phyloP scores from a whole-genome alignment of 176 grass and related monocot species.

The Urochloa ruziziensis region DNA sequence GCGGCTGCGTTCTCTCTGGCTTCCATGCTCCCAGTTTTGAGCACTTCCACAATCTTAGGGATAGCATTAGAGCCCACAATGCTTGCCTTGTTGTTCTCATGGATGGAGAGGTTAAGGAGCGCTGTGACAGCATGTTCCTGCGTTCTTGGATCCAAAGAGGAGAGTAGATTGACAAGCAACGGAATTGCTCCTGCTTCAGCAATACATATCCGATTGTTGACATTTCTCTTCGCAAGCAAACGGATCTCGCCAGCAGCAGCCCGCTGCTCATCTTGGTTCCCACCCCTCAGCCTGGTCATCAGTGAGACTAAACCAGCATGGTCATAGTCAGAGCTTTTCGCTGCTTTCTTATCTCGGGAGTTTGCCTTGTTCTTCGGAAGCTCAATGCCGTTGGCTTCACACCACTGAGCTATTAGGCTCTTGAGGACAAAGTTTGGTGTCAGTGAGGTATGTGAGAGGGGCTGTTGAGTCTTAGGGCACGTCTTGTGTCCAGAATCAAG shows the following conservation, averaged over 20 bases:
- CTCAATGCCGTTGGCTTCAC: conserved; percentile 89
- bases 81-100: conserved; percentile 79
- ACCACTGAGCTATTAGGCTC: conserved; percentile 94
- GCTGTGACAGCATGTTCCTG: conserved; percentile 96
- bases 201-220: conserved; percentile 85
- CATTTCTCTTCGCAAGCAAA: conserved; percentile 92
- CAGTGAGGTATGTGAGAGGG: conserved; percentile 61
- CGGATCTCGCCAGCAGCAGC: conserved; percentile 94
- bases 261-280: conserved; percentile 69
- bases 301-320: conserved; percentile 58
- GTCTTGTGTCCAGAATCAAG: conserved; percentile 91
- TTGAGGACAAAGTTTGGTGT: conserved; percentile 94
- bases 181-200: conserved; percentile 88
- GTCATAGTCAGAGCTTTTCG: conserved; percentile 66
- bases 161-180: conserved; percentile 74
- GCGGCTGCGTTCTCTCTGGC: conserved; percentile 96
- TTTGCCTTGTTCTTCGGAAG: conserved; percentile 59
- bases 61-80: conserved; percentile 81
- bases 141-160: conserved; percentile 69
- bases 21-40: conserved; percentile 89
- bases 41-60: conserved; percentile 82
- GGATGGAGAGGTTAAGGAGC: conserved; percentile 92
- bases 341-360: conserved; percentile 49
- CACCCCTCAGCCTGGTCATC: conserved; percentile 60
- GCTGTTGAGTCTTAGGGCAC: conserved; percentile 85